Base-by-base conservation (phyloP, 2,329 filamentous ascomycete species). In the Pseudomassariella vexata region DNA sequence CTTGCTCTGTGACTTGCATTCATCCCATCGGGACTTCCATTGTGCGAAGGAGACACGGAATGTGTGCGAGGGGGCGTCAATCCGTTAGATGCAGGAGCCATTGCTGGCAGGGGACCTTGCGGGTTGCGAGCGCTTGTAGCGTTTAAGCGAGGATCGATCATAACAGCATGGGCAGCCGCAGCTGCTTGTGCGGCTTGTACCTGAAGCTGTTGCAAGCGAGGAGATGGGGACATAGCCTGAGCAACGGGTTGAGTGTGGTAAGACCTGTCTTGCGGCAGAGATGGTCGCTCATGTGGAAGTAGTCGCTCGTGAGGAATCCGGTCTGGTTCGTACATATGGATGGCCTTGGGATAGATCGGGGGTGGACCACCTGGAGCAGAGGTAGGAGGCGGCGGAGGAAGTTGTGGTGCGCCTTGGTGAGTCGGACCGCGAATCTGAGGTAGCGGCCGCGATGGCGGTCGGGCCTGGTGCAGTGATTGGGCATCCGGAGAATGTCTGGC, bases 11-110 rank as follows among this genome's bases (percentile, higher is more conserved):
- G 57, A 7, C 43, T 32, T 11, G 44, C 30, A 15, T 44, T 44
- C 6, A 48, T 38, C 7, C 20, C 26, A 7, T 64, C 57, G 4
- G 58, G 50, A 34, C 64, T 56, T 5, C 57, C 57, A 35, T 55
- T 60, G 28, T 63, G 59, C 1, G 67, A 65, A 4, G 70, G 70
- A 23, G 66, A 73, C 9, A 59, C 56, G n/a, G 69, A 73, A 30
- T 63, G 47, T 3, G 61, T 52, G n/a, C 69, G 62, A 1, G 68
- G 66, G 22, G 66, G 68, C 11, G 61, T 66, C 9, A 50, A 36
- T 45, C 53, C 28, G 43, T 57, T 38, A 42, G 37, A 32, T 9
- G 44, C 46, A 12, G 48, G 20, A 19, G 44, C 37, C 41, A 68
- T 53, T 9, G 65, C 50, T 8, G 68, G 65, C 3, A 72, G 57